Percentiles rank a stretch among this genome's conserved stretches.
phyloP scores from a whole-genome alignment of 495 filamentous ascomycete genomes.

The Cairneyella variabilis region DNA sequence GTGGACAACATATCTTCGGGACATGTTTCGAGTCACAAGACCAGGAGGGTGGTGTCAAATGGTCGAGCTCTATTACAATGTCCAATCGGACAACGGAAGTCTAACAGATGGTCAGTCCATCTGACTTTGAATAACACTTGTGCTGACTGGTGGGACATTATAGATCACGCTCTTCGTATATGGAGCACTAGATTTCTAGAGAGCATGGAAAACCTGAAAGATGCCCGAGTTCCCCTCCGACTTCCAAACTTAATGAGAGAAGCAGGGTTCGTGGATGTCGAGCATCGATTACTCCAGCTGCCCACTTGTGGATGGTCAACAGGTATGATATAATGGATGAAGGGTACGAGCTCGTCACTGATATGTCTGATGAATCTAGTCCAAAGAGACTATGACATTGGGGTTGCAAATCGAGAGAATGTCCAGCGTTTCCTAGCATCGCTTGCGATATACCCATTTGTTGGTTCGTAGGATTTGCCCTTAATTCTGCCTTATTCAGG shows the following conservation, averaged over 20 bases:
- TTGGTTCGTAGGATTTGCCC: no score
- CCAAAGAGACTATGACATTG: constrained; percentile 57
- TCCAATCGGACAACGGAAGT: constrained; percentile 86
- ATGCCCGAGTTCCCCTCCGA: constrained; percentile 63
- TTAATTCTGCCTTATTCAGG: no score
- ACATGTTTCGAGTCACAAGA: constrained; percentile 57
- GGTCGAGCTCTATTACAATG: constrained; percentile 81
- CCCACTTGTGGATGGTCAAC: constrained; percentile 73
- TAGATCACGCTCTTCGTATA: constrained; percentile 64
- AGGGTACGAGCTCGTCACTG: constrained; percentile 19
- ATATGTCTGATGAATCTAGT: constrained; percentile 37
- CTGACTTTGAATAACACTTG: no score
- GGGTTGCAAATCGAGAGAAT: constrained; percentile 56
- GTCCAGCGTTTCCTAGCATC: constrained; percentile 57
- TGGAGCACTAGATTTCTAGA: constrained; percentile 70
- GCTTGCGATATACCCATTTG: constrained; percentile 63
- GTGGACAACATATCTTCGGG: constrained; percentile 77
- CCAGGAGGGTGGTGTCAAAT: constrained; percentile 85
- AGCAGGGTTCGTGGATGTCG: constrained; percentile 73
- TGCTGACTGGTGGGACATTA: no score
- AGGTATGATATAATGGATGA: no score
- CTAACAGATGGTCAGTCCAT: constrained; percentile 53
- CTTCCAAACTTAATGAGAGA: constrained; percentile 58
- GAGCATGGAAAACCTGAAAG: constrained; percentile 63
- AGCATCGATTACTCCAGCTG: constrained; percentile 64